A percentile compares a stretch with the other conserved stretches of the same genome.
These are phyloP conservation scores for Ceratobasidium sp. DNA, from an alignment of 1,284 basidiomycete species.

Conservation along the genomic window DNA sequence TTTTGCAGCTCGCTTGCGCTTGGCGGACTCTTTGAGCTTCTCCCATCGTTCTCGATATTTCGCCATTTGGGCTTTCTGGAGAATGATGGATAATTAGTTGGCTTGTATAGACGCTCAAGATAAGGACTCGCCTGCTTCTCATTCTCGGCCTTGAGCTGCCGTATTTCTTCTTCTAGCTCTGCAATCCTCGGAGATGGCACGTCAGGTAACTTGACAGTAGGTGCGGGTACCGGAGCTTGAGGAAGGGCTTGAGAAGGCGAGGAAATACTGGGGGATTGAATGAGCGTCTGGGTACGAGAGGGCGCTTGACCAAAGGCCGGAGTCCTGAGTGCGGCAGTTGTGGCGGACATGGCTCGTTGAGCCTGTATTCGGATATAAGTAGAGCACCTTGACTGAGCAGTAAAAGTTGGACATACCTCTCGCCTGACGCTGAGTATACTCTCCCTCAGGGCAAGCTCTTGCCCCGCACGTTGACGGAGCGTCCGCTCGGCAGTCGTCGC, in stretches of 20 bases:
- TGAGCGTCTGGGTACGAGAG: slow-evolving; percentile 34
- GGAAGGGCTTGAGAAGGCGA: not conserved
- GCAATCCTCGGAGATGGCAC: slow-evolving; percentile 54
- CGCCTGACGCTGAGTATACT: slow-evolving; percentile 79
- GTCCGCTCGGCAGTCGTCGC: slow-evolving; percentile 66
- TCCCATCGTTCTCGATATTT: slow-evolving; percentile 89
- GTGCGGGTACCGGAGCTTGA: slow-evolving; percentile 48
- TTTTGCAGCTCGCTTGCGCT: slow-evolving; percentile 79
- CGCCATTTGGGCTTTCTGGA: slow-evolving; percentile 82
- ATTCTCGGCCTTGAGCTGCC: slow-evolving; percentile 69
- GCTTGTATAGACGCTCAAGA: slow-evolving; percentile 7
- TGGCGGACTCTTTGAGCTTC: slow-evolving; percentile 84
- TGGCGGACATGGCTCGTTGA: slow-evolving; percentile 40
- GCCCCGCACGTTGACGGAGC: slow-evolving; percentile 61
- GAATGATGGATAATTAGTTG: slow-evolving; percentile 37
- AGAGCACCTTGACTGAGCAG: not conserved
- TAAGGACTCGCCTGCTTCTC: slow-evolving; percentile 76
- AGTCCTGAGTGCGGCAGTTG: slow-evolving; percentile 53
- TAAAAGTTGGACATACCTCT: slow-evolving; percentile 58
- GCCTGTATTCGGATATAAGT: slow-evolving; percentile 17
- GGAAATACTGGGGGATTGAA: slow-evolving; percentile 6
- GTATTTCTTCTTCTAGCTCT: slow-evolving; percentile 81
- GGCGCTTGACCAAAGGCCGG: slow-evolving; percentile 62
- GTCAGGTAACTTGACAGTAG: slow-evolving; percentile 55
- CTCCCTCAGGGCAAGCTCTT: slow-evolving; percentile 76